phyloP scores from a whole-genome alignment of 805 yeast species.

The Helenozyma baotianmanensis region DNA sequence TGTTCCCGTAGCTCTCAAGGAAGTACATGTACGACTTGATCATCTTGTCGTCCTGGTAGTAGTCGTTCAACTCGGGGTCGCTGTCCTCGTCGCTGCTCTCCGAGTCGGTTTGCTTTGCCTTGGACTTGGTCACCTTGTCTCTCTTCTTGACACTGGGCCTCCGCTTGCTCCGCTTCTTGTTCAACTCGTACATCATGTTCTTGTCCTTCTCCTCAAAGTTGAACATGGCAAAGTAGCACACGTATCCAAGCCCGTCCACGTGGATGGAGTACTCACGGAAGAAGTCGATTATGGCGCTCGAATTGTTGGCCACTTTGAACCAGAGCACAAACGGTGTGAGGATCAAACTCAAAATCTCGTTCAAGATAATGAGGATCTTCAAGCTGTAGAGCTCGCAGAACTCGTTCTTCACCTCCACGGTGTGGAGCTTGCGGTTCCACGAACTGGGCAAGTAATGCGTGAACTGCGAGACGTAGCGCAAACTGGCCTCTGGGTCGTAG shows the following conservation, averaged over 20 bases:
- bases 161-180: slow-evolving; percentile 16
- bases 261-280: slow-evolving; percentile 86
- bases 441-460: slow-evolving; percentile 86
- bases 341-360: slow-evolving; percentile 77
- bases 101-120: slow-evolving; percentile 12
- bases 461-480: slow-evolving; percentile 72
- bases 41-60: slow-evolving; percentile 79
- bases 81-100: slow-evolving; percentile 17
- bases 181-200: slow-evolving; percentile 36
- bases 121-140: slow-evolving; percentile 10
- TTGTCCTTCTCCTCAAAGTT: slow-evolving; percentile 61
- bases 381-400: slow-evolving; percentile 76
- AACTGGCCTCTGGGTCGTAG: slow-evolving; percentile 91
- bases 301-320: slow-evolving; percentile 68
- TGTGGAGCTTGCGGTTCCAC: slow-evolving; percentile 85
- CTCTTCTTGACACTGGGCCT: slow-evolving; percentile 7
- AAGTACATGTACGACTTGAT: slow-evolving; percentile 85
- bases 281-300: slow-evolving; percentile 81
- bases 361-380: slow-evolving; percentile 61
- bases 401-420: slow-evolving; percentile 77
- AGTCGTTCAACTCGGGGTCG: slow-evolving; percentile 27
- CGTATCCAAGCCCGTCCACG: slow-evolving; percentile 92
- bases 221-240: slow-evolving; percentile 92
- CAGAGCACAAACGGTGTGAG: slow-evolving; percentile 88
- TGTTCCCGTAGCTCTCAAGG: slow-evolving; percentile 70